Evolutionary conservation across 306 rosid species (phyloP).

Genomic region (Cicer bijugum): DNA sequence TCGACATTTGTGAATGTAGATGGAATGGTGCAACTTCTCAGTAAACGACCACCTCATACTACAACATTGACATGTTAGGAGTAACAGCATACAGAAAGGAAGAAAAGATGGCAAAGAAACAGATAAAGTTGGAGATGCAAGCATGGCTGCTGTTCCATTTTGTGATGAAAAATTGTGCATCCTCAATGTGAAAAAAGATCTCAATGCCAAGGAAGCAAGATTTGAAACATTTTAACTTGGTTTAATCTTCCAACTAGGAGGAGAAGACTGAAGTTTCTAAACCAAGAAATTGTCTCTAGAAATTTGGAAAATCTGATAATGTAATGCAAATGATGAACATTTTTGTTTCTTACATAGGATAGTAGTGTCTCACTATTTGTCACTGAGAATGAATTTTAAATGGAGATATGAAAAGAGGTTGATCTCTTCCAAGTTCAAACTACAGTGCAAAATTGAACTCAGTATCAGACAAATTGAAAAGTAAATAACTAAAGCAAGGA

Average conservation of each 20-base stretch:
- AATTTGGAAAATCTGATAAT: conserved; percentile 11
- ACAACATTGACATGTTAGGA: conserved; percentile 80
- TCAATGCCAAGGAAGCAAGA: conserved; percentile 68
- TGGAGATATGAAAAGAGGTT: neutral
- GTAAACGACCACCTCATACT: conserved; percentile 62
- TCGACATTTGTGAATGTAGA: conserved; percentile 35
- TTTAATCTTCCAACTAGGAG: conserved; percentile 25
- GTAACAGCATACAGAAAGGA: conserved; percentile 65
- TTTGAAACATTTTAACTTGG: conserved; percentile 30
- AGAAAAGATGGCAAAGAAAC: conserved; percentile 67
- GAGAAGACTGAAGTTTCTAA: neutral
- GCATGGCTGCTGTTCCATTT: conserved; percentile 51
- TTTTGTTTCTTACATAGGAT: conserved; percentile 1
- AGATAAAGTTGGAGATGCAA: conserved; percentile 54
- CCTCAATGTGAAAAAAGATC: conserved; percentile 65
- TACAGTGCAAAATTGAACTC: neutral
- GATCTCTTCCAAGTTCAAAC: neutral
- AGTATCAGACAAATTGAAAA: too few relatives aligned
- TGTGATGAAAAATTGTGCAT: conserved; percentile 70
- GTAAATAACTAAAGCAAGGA: too few relatives aligned
- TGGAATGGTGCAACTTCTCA: conserved; percentile 51
- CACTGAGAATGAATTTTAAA: neutral
- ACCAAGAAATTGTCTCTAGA: too few relatives aligned
- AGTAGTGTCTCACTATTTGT: neutral
- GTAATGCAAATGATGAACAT: conserved; percentile 21